Evolutionary conservation across 2,329 filamentous ascomycete genomes (phyloP).

Genomic region (Stemphylium lycopersici): DNA sequence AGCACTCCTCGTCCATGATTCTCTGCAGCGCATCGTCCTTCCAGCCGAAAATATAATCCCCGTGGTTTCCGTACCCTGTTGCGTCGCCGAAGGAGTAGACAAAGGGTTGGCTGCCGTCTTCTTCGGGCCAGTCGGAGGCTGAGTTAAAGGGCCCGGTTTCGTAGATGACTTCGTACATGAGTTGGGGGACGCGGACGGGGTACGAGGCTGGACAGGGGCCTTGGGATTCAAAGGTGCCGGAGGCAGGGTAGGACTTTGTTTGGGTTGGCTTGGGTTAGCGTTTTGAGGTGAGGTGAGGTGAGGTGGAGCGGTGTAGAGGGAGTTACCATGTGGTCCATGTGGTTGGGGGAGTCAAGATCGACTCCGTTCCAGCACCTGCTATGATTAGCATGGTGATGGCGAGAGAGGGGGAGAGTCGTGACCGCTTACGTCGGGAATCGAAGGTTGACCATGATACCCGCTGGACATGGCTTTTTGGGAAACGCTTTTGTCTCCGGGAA

Average conservation of each 20-base stretch:
- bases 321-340: conserved; percentile 29
- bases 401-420: background rate
- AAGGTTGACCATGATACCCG: conserved; percentile 54
- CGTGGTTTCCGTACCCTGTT: conserved; percentile 57
- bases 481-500: conserved; percentile 51
- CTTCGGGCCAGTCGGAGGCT: conserved; percentile 28
- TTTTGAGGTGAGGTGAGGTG: no score
- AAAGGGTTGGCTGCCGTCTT: conserved; percentile 42
- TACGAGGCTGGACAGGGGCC: conserved; percentile 60
- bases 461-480: conserved; percentile 49
- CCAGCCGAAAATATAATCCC: conserved; percentile 62
- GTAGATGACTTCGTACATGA: conserved; percentile 39
- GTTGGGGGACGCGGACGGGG: conserved; percentile 45
- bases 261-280: background rate
- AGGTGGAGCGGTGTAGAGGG: background rate
- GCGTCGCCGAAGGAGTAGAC: conserved; percentile 45
- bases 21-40: conserved; percentile 57
- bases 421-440: conserved; percentile 46
- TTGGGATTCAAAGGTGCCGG: conserved; percentile 35
- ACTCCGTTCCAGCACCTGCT: conserved; percentile 53
- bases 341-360: conserved; percentile 33
- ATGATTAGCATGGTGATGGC: background rate
- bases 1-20: conserved; percentile 44
- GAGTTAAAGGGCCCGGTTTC: conserved; percentile 47
- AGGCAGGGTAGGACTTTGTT: conserved; percentile 21